Conservation (phyloP, 805 yeast species). For the Candida namnaoensis region DNA sequence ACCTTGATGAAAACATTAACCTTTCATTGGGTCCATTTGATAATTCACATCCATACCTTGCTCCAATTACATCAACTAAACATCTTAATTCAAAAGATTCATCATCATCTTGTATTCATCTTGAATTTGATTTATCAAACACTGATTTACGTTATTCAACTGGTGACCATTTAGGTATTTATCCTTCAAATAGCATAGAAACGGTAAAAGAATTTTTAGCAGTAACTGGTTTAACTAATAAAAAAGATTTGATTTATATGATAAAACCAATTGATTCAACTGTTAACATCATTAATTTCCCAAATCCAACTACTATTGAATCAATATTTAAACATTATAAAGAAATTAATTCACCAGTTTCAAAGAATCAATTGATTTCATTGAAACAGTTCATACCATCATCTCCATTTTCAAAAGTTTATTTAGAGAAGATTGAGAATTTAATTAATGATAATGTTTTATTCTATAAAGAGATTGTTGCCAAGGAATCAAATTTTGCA, state of each 20-base stretch:
- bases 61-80: constrained; percentile 61
- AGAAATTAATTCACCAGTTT: constrained; percentile 88
- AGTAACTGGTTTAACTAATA: constrained; percentile 50
- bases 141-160: constrained; percentile 79
- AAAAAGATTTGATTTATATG: constrained; percentile 47
- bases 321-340: constrained; percentile 78
- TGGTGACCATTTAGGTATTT: constrained; percentile 92
- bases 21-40: constrained; percentile 66
- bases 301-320: constrained; percentile 81
- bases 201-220: constrained; percentile 57
- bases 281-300: constrained; percentile 51
- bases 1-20: constrained; percentile 22
- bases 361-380: constrained; percentile 73
- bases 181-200: constrained; percentile 85
- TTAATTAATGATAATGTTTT: constrained; percentile 61
- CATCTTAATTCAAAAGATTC: constrained; percentile 58
- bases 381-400: constrained; percentile 79
- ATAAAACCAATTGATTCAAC: constrained; percentile 69
- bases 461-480: constrained; percentile 59
- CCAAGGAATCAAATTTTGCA: constrained; percentile 62
- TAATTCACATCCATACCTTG: constrained; percentile 73
- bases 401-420: too few species aligned
- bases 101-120: constrained; percentile 64
- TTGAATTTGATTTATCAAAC: constrained; percentile 74
- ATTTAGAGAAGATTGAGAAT: constrained; percentile 26